phyloP scores from a whole-genome alignment of 495 filamentous ascomycete species.

The Penicillium goetzii region DNA sequence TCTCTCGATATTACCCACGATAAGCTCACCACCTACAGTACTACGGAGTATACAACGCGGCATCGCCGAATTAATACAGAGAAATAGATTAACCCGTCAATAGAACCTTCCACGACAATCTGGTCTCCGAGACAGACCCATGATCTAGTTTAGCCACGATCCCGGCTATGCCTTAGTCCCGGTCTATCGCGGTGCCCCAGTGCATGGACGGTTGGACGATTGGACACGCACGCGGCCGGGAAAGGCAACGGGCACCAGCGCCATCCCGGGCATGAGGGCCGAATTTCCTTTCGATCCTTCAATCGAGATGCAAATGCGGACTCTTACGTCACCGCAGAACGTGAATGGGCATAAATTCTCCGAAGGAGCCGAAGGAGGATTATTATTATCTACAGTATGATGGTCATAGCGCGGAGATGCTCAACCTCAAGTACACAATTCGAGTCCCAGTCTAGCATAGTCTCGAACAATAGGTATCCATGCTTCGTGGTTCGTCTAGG shows the following conservation, averaged over 20 bases:
- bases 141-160: conserved; percentile 3
- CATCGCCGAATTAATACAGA: conserved; percentile 1
- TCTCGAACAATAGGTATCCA: neutral
- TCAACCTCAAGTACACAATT: neutral
- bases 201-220: conserved; percentile 6
- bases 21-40: neutral
- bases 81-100: neutral
- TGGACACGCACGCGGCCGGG: conserved; percentile 29
- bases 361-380: neutral
- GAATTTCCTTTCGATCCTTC: conserved; percentile 6
- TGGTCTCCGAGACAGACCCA: conserved; percentile 6
- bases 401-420: neutral
- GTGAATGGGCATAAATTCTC: neutral
- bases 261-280: conserved; percentile 9
- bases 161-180: conserved; percentile 9
- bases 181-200: conserved; percentile 5
- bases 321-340: conserved; percentile 13
- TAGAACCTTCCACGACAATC: neutral
- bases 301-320: conserved; percentile 7
- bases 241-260: conserved; percentile 31
- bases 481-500: neutral
- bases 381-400: neutral
- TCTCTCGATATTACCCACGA: neutral
- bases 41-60: neutral
- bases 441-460: neutral